A percentile compares a stretch with the other conserved stretches of the same genome.
phyloP scores from a whole-genome alignment of 768 basidiomycete species.

The Kwoniella mangroviensis region DNA sequence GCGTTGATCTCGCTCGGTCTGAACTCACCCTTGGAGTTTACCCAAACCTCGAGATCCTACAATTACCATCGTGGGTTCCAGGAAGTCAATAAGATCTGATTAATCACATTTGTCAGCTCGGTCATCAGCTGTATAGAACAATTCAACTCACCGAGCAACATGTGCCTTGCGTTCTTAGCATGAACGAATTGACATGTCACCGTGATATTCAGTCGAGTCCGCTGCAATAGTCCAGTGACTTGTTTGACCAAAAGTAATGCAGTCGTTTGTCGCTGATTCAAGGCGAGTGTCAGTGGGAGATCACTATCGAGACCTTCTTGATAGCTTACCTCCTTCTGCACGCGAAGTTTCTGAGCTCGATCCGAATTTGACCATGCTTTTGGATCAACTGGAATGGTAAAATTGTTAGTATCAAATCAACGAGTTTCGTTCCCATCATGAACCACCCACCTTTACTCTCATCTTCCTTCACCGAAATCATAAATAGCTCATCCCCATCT shows the following conservation, averaged over 20 bases:
- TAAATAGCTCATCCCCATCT: conserved; percentile 88
- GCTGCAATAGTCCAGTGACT: conserved; percentile 83
- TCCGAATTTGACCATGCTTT: conserved; percentile 66
- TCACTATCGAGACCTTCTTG: too few species aligned
- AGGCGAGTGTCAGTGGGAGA: background rate
- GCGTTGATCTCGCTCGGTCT: background rate
- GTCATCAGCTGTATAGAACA: background rate
- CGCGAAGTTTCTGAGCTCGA: conserved; percentile 75
- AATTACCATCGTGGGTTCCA: conserved; percentile 87
- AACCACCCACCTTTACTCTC: conserved; percentile 75
- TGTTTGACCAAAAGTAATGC: conserved; percentile 88
- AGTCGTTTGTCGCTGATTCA: conserved; percentile 75
- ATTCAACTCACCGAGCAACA: conserved; percentile 72
- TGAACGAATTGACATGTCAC: conserved; percentile 95
- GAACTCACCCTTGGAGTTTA: conserved; percentile 78
- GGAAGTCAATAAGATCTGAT: conserved; percentile 75
- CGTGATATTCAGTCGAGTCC: conserved; percentile 83
- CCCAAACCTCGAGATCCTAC: conserved; percentile 91
- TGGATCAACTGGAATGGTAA: conserved; percentile 68
- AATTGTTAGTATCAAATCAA: conserved; percentile 59
- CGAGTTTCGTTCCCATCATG: background rate
- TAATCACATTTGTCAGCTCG: conserved; percentile 2
- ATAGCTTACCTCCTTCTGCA: conserved; percentile 81
- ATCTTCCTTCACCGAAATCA: conserved; percentile 90
- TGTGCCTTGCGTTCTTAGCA: conserved; percentile 90